Conservation (phyloP, 2,329 filamentous ascomycete genomes). For the Clonostachys solani region DNA sequence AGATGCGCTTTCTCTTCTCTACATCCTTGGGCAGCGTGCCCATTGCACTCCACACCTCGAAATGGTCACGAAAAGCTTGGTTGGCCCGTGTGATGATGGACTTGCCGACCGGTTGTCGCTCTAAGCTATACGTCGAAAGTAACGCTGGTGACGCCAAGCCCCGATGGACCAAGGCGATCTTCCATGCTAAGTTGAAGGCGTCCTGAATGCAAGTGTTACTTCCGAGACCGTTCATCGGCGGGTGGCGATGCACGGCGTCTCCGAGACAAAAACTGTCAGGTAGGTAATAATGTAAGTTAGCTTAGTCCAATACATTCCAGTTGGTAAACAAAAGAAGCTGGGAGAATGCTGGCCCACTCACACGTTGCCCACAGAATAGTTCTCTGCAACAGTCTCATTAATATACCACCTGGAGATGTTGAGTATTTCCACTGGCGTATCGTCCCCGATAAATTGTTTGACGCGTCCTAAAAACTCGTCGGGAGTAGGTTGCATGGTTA, state of each 20-base stretch:
- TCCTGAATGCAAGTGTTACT: constrained; percentile 56
- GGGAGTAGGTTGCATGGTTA: constrained; percentile 29
- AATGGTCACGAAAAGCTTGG: neutral
- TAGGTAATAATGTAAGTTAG: too few relatives aligned
- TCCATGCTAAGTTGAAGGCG: constrained; percentile 53
- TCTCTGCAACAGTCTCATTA: constrained; percentile 56
- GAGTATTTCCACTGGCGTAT: constrained; percentile 44
- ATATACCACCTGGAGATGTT: constrained; percentile 53
- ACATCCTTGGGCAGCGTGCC: constrained; percentile 20
- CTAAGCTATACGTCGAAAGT: neutral
- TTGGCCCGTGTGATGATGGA: neutral
- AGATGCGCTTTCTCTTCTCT: constrained; percentile 26
- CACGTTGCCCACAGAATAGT: constrained; percentile 46
- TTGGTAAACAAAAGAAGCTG: too few relatives aligned
- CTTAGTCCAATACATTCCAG: too few relatives aligned
- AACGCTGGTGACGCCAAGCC: constrained; percentile 1
- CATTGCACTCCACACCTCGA: neutral
- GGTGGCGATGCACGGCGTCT: constrained; percentile 54
- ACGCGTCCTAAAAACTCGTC: constrained; percentile 42
- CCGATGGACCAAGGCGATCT: constrained; percentile 35
- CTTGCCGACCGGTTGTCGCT: neutral
- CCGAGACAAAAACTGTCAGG: constrained; percentile 26
- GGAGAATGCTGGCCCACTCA: too few relatives aligned
- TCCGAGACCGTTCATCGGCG: constrained; percentile 51
- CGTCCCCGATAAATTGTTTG: constrained; percentile 49